Base-by-base conservation (phyloP, 495 filamentous ascomycete species). In the Saxophila tyrrhenica region DNA sequence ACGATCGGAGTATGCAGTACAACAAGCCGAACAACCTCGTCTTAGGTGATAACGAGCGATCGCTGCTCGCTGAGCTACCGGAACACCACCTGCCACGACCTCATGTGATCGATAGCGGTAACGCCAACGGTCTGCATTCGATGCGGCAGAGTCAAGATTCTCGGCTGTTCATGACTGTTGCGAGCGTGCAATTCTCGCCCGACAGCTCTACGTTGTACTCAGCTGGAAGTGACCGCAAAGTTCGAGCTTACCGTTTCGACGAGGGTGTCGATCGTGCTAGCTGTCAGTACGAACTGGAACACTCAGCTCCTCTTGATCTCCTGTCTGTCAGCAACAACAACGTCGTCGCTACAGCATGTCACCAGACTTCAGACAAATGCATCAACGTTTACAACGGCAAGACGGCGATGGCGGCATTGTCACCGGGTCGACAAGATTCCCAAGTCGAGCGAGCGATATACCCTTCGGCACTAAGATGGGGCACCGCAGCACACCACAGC, bases 11-110 rank as follows among this genome's bases (percentile, higher is more conserved):
- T 54, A 84, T 89, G 70, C 82, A 87, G 50, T 95, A 95, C 67
- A 95, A 95, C 60, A 77, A 83, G 45, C 75, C 76, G 0, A 83
- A 85, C 21, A 95, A 94, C 64, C 71, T 95, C 3, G 56, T 89
- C 2, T 62, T 91, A 16, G 89, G 89, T 0, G 78, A 87, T n/a
- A 65, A 79, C 2, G 61, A 61, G 1, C 58, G 56, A 0, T 78
- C 78, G 29, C 70, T 67, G 1, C 60, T 95, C 15, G 66, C 69
- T 43, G 85, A 89, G 42, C 72, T 88, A 17, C 74, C 84, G 0
- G 79, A 88, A 39, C 89, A 95, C 62, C 75, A 79, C 20, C 73
- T 84, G 11, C 78, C 80, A 2, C 65, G 73, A 2, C 69, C 76
- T 22, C 72, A 77, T 0, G 41, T 65, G 17, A 64, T 69, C 10